A percentile compares a stretch with the other conserved stretches of the same genome.
Conservation (phyloP, 2,329 filamentous ascomycete genomes). For the Aspergillus terreus region DNA sequence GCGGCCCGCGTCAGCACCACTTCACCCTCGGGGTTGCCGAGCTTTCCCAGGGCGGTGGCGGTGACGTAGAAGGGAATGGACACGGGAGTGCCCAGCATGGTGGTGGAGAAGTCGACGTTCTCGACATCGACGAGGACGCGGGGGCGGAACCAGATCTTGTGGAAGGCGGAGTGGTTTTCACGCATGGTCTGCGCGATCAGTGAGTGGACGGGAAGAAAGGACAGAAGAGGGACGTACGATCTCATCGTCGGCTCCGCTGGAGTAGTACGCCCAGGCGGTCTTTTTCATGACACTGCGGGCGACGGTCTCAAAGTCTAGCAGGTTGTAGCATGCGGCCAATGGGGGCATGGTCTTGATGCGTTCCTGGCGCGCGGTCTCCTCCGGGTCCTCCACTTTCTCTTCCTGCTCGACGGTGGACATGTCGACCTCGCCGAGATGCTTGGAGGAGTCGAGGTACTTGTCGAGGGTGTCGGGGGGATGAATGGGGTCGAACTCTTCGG, state of each 20-base stretch:
- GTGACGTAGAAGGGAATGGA: conserved; percentile 94
- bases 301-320: conserved; percentile 94
- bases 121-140: conserved; percentile 85
- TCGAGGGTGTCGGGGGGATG: conserved; percentile 82
- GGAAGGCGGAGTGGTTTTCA: conserved; percentile 93
- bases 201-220: conserved; percentile 9
- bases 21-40: conserved; percentile 91
- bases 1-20: conserved; percentile 84
- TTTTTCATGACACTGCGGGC: conserved; percentile 91
- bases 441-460: conserved; percentile 75
- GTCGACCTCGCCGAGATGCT: conserved; percentile 86
- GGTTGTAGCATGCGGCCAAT: conserved; percentile 84
- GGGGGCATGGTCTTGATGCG: conserved; percentile 72
- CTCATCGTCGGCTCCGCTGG: conserved; percentile 84
- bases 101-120: conserved; percentile 79
- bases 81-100: conserved; percentile 84
- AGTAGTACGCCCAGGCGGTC: conserved; percentile 97
- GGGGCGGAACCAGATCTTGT: conserved; percentile 96
- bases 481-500: conserved; percentile 86
- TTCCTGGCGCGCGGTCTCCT: conserved; percentile 70
- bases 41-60: conserved; percentile 90
- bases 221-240: conserved; percentile 54
- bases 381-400: conserved; percentile 64
- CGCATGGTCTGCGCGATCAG: conserved; percentile 66
- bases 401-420: conserved; percentile 73